A percentile compares a stretch with the other conserved stretches of the same genome.
Evolutionary conservation across 331 rosid genomes (phyloP).

Genomic region (Stylosanthes scabra): DNA sequence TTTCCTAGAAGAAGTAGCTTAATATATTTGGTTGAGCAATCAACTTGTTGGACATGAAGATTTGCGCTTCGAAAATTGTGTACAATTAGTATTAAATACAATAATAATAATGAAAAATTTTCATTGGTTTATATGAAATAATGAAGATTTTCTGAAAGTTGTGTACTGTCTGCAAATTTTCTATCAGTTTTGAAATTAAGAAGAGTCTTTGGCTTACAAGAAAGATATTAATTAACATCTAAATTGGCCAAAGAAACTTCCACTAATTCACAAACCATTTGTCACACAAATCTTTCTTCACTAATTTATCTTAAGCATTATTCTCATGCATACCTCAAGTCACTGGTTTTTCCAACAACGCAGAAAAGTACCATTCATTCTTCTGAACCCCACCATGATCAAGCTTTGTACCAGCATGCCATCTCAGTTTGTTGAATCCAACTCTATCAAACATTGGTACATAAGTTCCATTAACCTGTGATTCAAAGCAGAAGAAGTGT

Average conservation of each 20-base stretch:
- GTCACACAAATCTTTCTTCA: neutral
- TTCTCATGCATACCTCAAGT: slow-evolving; percentile 34
- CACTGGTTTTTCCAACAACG: slow-evolving; percentile 62
- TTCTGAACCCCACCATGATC: slow-evolving; percentile 33
- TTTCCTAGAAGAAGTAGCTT: neutral
- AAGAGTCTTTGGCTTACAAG: neutral
- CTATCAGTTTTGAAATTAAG: neutral
- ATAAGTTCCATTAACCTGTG: slow-evolving; percentile 54
- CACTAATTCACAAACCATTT: neutral
- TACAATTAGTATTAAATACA: neutral
- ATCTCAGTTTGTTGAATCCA: slow-evolving; percentile 55
- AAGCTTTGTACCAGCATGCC: slow-evolving; percentile 53
- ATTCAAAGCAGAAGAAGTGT: slow-evolving; percentile 51
- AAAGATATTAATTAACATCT: slow-evolving; percentile 10
- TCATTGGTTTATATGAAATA: no score
- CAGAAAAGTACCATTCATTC: slow-evolving; percentile 54
- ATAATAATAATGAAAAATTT: no score
- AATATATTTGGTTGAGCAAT: neutral
- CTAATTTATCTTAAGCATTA: slow-evolving; percentile 22
- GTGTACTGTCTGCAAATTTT: no score
- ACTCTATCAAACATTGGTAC: slow-evolving; percentile 44
- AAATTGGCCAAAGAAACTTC: slow-evolving; percentile 21
- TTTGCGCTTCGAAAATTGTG: neutral
- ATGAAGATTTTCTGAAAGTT: no score
- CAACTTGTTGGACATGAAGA: neutral